Conservation (phyloP, 2,329 filamentous ascomycete species). For the Trichoderma cornu-damae region DNA sequence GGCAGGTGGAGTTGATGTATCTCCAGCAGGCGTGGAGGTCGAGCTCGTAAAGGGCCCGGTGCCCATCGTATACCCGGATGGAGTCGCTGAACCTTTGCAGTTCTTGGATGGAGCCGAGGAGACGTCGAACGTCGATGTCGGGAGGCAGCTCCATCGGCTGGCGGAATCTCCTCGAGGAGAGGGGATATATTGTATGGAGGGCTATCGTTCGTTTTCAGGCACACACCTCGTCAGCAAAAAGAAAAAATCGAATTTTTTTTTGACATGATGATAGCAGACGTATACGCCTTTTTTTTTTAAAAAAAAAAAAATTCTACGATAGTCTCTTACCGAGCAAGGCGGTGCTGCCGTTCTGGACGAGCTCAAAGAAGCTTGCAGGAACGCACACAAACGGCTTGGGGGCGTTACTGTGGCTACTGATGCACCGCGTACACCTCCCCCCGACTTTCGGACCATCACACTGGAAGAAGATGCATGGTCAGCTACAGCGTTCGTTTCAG, state of each 20-base stretch:
- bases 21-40: background rate
- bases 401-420: background rate
- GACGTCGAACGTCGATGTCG: background rate
- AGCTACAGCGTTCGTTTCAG: no score
- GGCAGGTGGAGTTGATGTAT: background rate
- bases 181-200: background rate
- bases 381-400: slow-evolving; percentile 13
- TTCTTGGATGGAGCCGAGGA: background rate
- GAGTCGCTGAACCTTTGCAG: background rate
- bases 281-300: no score
- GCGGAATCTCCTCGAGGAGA: background rate
- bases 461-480: background rate
- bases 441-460: background rate
- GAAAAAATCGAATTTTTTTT: no score
- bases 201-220: background rate
- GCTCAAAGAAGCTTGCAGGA: slow-evolving; percentile 13
- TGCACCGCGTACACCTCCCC: background rate
- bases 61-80: background rate
- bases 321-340: slow-evolving; percentile 5
- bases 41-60: slow-evolving; percentile 4
- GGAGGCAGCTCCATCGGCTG: background rate
- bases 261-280: no score
- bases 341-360: slow-evolving; percentile 7
- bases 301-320: no score
- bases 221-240: no score